Base-by-base conservation (phyloP, 371 early-diverging fungal genomes). In the Actinomucor elegans region DNA sequence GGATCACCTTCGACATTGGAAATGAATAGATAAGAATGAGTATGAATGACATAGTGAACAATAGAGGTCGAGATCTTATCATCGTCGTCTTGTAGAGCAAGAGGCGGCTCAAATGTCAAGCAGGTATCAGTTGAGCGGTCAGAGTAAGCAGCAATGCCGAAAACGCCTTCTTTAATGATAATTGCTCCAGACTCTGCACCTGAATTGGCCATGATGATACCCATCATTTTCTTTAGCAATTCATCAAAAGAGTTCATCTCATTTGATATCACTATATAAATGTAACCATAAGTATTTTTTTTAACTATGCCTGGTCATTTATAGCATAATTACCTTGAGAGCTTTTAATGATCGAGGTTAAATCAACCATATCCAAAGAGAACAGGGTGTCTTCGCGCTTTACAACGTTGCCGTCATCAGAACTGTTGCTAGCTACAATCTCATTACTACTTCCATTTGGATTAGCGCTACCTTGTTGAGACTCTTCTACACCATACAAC, bases 221-320 rank as follows among this genome's bases (percentile, higher is more conserved):
- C 63, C 57, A 76, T 72, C 76, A 76, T 76, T 23, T 64, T 70
- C 20, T 72, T 64, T 5, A 76, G 36, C 1, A 76, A 49, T 24
- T 71, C 72, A 21, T 76, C 73, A 68, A 73, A 76, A 8, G 73
- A 73, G 29, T 73, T 71, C 64, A 76, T 67, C 51, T 76, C 77
- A 18, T 68, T 73, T 26, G 77, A 73, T 10, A 76, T 70, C 11
- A 76, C 77, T 70, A 52, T 1, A 46, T 6, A 24, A 15, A n/a
- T n/a, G n/a, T n/a, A n/a, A 4, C 5, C 5, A 21, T 24, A 21
- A 34, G 7, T 32, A 31, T 31, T 7, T 31, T 7, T 31, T n/a
- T n/a, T n/a, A n/a, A n/a, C n/a, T n/a, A n/a, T n/a, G n/a, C n/a
- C n/a, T n/a, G n/a, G n/a, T n/a, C n/a, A n/a, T n/a, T n/a, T n/a